These are phyloP conservation scores for Suhomyces sp. DNA, from an alignment of 805 yeast genomes.

Conservation along the genomic window DNA sequence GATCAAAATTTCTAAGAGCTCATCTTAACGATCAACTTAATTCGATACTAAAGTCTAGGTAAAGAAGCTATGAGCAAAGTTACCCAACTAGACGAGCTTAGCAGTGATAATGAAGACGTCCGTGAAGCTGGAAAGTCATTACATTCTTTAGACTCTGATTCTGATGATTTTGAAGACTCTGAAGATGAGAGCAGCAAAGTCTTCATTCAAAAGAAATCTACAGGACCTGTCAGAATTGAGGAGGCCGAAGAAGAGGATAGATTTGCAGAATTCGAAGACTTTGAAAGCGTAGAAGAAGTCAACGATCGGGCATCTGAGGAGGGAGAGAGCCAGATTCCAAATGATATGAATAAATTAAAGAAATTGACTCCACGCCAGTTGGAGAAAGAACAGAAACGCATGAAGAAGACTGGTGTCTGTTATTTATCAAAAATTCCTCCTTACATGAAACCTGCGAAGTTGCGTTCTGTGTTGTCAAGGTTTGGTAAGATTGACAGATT, in stretches of 20 bases:
- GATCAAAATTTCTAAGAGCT: not conserved
- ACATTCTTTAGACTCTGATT: not conserved
- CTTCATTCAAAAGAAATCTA: not conserved
- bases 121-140: not conserved
- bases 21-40: not conserved
- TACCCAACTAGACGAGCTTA: not conserved
- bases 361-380: constrained; percentile 55
- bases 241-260: constrained; percentile 1
- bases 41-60: not conserved
- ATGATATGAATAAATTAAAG: constrained; percentile 41
- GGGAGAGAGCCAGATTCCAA: constrained; percentile 14
- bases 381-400: constrained; percentile 52
- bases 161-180: constrained; percentile 9
- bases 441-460: constrained; percentile 91
- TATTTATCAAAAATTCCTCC: constrained; percentile 91
- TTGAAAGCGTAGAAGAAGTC: constrained; percentile 12
- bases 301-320: constrained; percentile 14
- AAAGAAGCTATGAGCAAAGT: not conserved
- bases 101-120: not conserved
- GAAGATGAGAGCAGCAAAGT: constrained; percentile 6
- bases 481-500: constrained; percentile 89
- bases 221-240: not conserved
- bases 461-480: constrained; percentile 72
- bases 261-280: constrained; percentile 19
- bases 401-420: constrained; percentile 83